A percentile compares a stretch with the other conserved stretches of the same genome.
These are phyloP conservation scores for Suaeda aralocaspica DNA, from an alignment of 148 eudicot genomes.

Conservation along the genomic window DNA sequence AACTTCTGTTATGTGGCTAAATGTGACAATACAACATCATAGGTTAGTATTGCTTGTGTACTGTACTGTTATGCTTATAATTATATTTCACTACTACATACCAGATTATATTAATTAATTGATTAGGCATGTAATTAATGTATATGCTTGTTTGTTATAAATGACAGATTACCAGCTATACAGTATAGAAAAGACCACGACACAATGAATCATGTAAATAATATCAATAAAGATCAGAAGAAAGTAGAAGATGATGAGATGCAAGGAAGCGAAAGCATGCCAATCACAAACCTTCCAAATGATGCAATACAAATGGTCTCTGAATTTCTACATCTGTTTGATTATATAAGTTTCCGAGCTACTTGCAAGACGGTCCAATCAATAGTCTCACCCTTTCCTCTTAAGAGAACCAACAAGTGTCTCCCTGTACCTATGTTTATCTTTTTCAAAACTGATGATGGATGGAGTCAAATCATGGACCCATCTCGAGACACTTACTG, in stretches of 20 bases:
- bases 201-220: not conserved
- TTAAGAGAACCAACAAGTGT: not conserved
- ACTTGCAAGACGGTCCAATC: not conserved
- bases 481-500: not conserved
- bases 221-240: too few species aligned
- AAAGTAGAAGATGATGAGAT: not conserved
- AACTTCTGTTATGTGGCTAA: not conserved
- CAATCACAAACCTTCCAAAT: not conserved
- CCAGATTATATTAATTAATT: too few species aligned
- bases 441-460: not conserved
- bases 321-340: slow-evolving; percentile 9
- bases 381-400: not conserved
- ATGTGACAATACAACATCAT: not conserved
- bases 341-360: slow-evolving; percentile 15
- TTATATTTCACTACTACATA: too few species aligned
- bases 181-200: not conserved
- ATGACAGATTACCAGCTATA: too few species aligned
- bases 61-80: not conserved
- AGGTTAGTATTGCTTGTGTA: slow-evolving; percentile 1
- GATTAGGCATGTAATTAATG: too few species aligned
- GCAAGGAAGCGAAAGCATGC: not conserved
- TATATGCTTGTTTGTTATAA: too few species aligned
- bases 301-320: not conserved
- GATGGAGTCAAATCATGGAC: slow-evolving; percentile 5
- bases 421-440: not conserved